Percentiles rank a stretch among this genome's conserved stretches.
Conservation (phyloP, 75 land plant species). For the Adiantum capillusveneris region DNA sequence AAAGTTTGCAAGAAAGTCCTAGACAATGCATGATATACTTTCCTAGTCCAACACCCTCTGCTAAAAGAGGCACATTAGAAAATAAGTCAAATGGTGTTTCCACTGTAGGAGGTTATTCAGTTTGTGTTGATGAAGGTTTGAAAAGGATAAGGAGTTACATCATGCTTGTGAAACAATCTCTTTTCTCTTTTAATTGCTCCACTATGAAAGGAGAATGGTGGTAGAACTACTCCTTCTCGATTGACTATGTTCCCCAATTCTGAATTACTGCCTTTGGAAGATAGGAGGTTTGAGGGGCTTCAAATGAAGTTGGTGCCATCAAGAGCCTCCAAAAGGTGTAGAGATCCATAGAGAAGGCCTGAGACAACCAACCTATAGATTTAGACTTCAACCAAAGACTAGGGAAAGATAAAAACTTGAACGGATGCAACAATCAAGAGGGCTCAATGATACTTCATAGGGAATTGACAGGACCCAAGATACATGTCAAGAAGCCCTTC, state of each 20-base stretch:
- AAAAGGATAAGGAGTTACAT: neutral
- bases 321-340: neutral
- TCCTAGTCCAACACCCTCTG: conserved; percentile 4
- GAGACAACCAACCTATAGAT: neutral
- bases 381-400: neutral
- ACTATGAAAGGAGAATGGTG: neutral
- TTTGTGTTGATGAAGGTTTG: too few species aligned
- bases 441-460: too few species aligned
- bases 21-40: neutral
- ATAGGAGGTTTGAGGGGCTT: neutral
- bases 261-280: neutral
- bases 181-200: neutral
- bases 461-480: neutral
- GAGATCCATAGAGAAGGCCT: neutral
- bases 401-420: neutral
- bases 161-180: neutral
- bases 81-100: neutral
- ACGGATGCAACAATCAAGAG: too few species aligned
- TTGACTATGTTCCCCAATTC: too few species aligned
- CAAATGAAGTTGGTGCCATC: neutral
- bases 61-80: neutral
- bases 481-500: neutral
- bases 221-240: neutral
- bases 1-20: neutral
- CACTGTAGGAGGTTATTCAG: neutral